Conservation (phyloP, 306 rosid species). For the Acmispon strigosus region DNA sequence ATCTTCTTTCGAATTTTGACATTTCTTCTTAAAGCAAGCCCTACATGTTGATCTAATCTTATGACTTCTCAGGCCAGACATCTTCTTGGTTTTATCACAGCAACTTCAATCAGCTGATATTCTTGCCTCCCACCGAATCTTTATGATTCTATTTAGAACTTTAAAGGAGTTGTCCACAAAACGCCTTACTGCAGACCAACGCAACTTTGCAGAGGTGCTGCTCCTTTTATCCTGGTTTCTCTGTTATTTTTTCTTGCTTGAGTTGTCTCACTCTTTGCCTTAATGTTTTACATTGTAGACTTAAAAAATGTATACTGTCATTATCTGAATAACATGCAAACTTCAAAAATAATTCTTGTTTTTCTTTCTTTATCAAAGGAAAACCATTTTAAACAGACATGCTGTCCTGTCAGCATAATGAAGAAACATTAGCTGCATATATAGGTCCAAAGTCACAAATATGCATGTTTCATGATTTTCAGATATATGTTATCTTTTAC, state of each 20-base stretch:
- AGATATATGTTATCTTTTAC: neutral
- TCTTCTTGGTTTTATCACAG: slow-evolving; percentile 72
- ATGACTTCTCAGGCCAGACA: slow-evolving; percentile 83
- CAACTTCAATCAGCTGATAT: slow-evolving; percentile 83
- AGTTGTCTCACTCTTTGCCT: slow-evolving; percentile 6
- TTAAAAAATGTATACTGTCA: neutral
- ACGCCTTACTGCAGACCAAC: slow-evolving; percentile 80
- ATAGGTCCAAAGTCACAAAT: slow-evolving; percentile 1
- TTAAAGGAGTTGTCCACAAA: slow-evolving; percentile 87
- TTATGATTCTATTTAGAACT: slow-evolving; percentile 72
- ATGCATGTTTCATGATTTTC: neutral
- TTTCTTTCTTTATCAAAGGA: neutral
- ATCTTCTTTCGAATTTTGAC: neutral
- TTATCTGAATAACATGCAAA: neutral
- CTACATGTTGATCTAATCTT: slow-evolving; percentile 32
- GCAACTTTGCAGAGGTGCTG: slow-evolving; percentile 81
- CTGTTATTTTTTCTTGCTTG: neutral
- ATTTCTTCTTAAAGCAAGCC: slow-evolving; percentile 19
- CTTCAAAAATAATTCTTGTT: neutral
- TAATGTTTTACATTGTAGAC: slow-evolving; percentile 2
- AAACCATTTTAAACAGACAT: neutral
- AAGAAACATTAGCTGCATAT: neutral
- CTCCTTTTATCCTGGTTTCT: neutral
- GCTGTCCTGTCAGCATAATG: neutral
- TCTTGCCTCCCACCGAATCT: slow-evolving; percentile 77